phyloP scores from a whole-genome alignment of 106 monocot species.

The Dendrobium huoshanense region DNA sequence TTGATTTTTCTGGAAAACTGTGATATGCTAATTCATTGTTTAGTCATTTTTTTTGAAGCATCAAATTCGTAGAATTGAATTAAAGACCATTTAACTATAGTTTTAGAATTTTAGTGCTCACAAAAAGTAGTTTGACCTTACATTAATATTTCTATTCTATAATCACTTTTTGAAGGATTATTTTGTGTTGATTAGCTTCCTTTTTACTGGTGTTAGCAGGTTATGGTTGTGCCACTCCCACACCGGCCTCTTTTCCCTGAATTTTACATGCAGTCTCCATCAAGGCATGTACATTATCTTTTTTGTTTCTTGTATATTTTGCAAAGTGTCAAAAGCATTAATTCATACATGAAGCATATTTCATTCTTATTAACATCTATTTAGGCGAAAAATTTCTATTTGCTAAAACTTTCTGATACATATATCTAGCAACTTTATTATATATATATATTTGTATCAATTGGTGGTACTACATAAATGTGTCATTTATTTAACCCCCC shows the following conservation, averaged over 20 bases:
- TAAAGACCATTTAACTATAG: not conserved
- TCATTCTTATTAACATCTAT: not conserved
- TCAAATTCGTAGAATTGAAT: not conserved
- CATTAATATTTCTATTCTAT: conserved; percentile 3
- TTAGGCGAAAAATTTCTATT: too few species aligned
- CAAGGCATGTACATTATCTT: conserved; percentile 36
- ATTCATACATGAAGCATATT: not conserved
- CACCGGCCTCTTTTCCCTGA: conserved; percentile 89
- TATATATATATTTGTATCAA: too few species aligned
- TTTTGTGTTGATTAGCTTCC: not conserved
- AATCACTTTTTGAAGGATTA: not conserved
- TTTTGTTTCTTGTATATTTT: not conserved
- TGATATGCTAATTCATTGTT: not conserved
- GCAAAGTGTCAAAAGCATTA: not conserved
- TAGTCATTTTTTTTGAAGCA: not conserved
- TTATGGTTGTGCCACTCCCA: conserved; percentile 78
- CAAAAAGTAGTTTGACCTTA: not conserved
- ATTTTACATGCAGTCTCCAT: conserved; percentile 85
- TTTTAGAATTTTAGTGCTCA: not conserved
- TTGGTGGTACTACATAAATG: too few species aligned
- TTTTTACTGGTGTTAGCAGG: conserved; percentile 29
- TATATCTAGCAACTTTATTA: too few species aligned
- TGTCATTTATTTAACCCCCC: too few species aligned
- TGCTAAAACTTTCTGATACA: too few species aligned
- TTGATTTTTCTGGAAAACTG: not conserved